Evolutionary conservation across 2,329 filamentous ascomycete species (phyloP), one percentile per base, ranked within the genome.

Genomic region (Aspergillus ochraceoroseus): DNA sequence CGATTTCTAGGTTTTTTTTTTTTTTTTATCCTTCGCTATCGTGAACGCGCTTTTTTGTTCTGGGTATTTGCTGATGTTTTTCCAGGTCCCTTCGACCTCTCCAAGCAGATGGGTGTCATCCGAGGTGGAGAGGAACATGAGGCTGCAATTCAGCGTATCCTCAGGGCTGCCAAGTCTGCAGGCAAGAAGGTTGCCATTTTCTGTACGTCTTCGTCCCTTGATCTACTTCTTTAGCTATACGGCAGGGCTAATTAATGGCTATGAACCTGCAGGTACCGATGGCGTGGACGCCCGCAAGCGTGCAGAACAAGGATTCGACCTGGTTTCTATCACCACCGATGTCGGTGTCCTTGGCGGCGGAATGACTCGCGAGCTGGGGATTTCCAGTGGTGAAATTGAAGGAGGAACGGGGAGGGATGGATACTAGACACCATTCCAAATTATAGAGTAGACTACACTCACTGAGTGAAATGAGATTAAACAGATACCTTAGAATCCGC

Each of bases 151-250:
- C 54, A 63, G 30, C 58, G 58, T 7, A 59, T 61, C 27, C 37
- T 64, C 32, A 46, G 49, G 15, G 65, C 65, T 3, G 58, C 61
- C 13, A 55, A 61, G 41, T 51, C 51, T 2, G 55, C 59, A 3
- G 63, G 64, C 34, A 68, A 67, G 52, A 65, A 55, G 46, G 63
- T 63, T 17, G 65, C 64, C 30, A 68, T 68, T 19, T 68, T 67
- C 53, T 68, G 65, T 62, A 55, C n/a, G 54, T 56, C 22, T 15
- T 20, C n/a, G 3, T 2, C 11, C 4, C n/a, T n/a, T 20, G 2
- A 5, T 31, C 6, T 5, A 3, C 14, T 15, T 6, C n/a, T 5
- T n/a, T n/a, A 20, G 9, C 20, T n/a, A n/a, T n/a, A n/a, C n/a
- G 11, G 2, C 13, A 23, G 4, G n/a, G 22, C 13, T 36, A 19